Evolutionary conservation across 2,329 filamentous ascomycete species (phyloP).

Genomic region (Berkeleyomyces rouxiae): DNA sequence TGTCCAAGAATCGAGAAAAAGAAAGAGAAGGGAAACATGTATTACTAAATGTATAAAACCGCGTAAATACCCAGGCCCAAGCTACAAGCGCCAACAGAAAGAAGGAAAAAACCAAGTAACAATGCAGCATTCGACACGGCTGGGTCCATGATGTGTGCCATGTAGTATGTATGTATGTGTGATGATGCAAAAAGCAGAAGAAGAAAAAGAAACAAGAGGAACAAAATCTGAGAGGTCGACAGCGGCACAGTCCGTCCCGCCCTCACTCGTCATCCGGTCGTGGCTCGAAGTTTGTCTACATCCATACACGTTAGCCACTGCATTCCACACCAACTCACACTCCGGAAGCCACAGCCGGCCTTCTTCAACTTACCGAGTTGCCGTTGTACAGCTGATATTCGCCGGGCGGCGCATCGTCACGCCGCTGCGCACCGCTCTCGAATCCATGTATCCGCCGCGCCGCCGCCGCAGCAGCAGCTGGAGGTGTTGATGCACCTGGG

Average conservation of each 20-base stretch:
- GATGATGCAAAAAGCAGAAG: background rate
- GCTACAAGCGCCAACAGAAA: background rate
- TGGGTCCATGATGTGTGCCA: background rate
- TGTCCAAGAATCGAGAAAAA: background rate
- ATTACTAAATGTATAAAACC: slow-evolving; percentile 1
- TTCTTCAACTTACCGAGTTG: slow-evolving; percentile 51
- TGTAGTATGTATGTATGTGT: background rate
- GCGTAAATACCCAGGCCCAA: background rate
- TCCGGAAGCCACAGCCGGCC: background rate
- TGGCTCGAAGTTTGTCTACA: slow-evolving; percentile 53
- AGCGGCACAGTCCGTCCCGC: slow-evolving; percentile 16
- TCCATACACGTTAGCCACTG: background rate
- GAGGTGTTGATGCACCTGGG: background rate
- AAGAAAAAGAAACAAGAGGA: background rate
- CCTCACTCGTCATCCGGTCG: slow-evolving; percentile 34
- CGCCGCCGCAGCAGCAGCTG: background rate
- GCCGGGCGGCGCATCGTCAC: slow-evolving; percentile 29
- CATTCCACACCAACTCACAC: background rate
- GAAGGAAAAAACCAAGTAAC: background rate
- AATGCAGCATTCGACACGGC: background rate
- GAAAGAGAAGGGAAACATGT: background rate
- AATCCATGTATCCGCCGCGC: slow-evolving; percentile 17
- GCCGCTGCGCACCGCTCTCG: background rate
- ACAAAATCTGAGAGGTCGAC: slow-evolving; percentile 12
- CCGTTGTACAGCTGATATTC: slow-evolving; percentile 76